phyloP scores from a whole-genome alignment of 371 early-diverging fungal genomes.

The Apophysomyces trapeziformis region DNA sequence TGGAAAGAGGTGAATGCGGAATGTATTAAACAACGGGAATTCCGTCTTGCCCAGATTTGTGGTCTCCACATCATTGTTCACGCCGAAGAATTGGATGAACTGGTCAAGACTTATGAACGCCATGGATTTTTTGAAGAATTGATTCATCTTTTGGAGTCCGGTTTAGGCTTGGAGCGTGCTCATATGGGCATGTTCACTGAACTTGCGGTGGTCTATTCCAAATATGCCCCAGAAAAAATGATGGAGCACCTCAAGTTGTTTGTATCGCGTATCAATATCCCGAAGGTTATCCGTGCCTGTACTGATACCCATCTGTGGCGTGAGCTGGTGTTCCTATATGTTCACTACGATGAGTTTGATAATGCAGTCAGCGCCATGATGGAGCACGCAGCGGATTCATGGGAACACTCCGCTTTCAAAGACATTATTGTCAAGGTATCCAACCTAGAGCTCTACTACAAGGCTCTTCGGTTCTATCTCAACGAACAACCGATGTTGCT shows the following conservation, averaged over 20 bases:
- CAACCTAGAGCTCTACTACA: slow-evolving; percentile 96
- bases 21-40: slow-evolving; percentile 92
- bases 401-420: slow-evolving; percentile 96
- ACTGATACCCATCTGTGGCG: slow-evolving; percentile 94
- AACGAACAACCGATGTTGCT: slow-evolving; percentile 92
- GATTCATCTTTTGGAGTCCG: slow-evolving; percentile 87
- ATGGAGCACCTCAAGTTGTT: slow-evolving; percentile 97
- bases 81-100: slow-evolving; percentile 92
- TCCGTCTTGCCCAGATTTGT: slow-evolving; percentile 97
- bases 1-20: slow-evolving; percentile 98
- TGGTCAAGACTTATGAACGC: slow-evolving; percentile 86
- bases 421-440: slow-evolving; percentile 94
- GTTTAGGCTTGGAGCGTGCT: slow-evolving; percentile 94
- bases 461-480: slow-evolving; percentile 95
- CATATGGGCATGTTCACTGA: slow-evolving; percentile 99
- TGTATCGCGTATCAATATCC: slow-evolving; percentile 96
- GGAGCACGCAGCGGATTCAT: slow-evolving; percentile 89
- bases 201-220: slow-evolving; percentile 93
- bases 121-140: slow-evolving; percentile 91
- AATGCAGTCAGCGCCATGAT: slow-evolving; percentile 96
- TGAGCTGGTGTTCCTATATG: slow-evolving; percentile 96
- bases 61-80: slow-evolving; percentile 95
- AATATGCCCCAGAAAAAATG: slow-evolving; percentile 91
- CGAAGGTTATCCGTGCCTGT: slow-evolving; percentile 96
- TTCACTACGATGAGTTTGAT: slow-evolving; percentile 97